A percentile compares a stretch with the other conserved stretches of the same genome.
Conservation (phyloP, 306 rosid genomes). For the Abrus pulchellus region DNA sequence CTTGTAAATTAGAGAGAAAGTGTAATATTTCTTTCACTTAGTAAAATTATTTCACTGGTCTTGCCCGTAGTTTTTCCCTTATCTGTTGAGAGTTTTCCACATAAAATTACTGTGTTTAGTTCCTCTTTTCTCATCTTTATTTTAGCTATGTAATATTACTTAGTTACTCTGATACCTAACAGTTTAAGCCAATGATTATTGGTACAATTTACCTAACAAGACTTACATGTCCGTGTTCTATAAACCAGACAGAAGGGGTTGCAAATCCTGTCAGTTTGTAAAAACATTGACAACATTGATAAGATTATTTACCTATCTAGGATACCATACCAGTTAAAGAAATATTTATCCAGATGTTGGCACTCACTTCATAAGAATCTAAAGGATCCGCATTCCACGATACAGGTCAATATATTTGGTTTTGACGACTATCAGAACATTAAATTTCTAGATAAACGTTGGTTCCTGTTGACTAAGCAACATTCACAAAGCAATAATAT, state of each 20-base stretch:
- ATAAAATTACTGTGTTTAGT: no score
- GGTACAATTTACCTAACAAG: background rate
- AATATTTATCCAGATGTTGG: slow-evolving; percentile 14
- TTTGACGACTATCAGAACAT: slow-evolving; percentile 6
- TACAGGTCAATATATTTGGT: background rate
- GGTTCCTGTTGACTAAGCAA: background rate
- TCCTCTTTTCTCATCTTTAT: no score
- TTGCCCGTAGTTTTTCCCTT: no score
- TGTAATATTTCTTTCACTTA: no score
- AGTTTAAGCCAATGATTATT: background rate
- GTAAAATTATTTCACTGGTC: no score
- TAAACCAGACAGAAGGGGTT: background rate
- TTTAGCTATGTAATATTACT: no score
- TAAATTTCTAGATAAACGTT: background rate
- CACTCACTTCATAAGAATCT: slow-evolving; percentile 20
- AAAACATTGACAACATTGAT: background rate
- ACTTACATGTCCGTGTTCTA: background rate
- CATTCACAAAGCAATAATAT: background rate
- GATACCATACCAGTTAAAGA: slow-evolving; percentile 32
- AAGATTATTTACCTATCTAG: slow-evolving; percentile 8
- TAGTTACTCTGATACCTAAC: no score
- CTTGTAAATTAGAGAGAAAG: no score
- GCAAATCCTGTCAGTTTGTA: background rate
- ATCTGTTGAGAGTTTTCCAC: no score
- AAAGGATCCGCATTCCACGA: background rate